Evolutionary conservation across 108 stramenopile species (phyloP), one percentile per base, ranked within the genome.

Genomic region (Cyclotella baltica): DNA sequence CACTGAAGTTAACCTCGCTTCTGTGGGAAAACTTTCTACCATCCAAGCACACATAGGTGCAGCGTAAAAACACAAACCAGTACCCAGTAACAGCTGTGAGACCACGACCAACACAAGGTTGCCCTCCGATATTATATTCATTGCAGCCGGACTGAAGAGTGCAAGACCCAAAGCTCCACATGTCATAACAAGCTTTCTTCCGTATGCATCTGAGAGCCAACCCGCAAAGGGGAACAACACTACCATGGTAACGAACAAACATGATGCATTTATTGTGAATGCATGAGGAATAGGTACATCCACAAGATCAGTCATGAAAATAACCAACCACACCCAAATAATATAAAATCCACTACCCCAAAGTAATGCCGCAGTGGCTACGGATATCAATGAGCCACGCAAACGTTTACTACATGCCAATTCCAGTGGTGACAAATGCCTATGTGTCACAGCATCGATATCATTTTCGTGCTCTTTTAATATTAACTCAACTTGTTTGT

Each of bases 251-350:
- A 64, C n/a, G 34, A 84, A 63, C 15, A 78, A 36, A 36, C 72
- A 59, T 4, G 13, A 8, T n/a, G 77, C 52, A 58, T 85, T 85
- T 64, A 85, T 56, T 25, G 35, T 51, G 50, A 85, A 85, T 25
- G 81, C 76, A 52, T 67, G n/a, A 4, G 69, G 80, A 1, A 82
- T 53, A 0, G 83, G 83, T 18, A 65, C 78, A 15, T 78, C 66
- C 4, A 79, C 23, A 0, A 84, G 23, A 29, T 43, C 33, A 15
- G 53, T 33, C 88, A 88, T 86, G 47, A 28, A 86, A 59, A 85
- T 63, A 8, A 83, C 83, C 55, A 86, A 51, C 88, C 88, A 88
- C 20, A 88, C 85, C 43, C 83, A 84, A 16, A 50, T 59, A 15
- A 86, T 53, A 43, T 88, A 88, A 62, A 83, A 88, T 13, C 76